A percentile compares a stretch with the other conserved stretches of the same genome.
These are phyloP conservation scores for Taxillus chinensis DNA, from an alignment of 164 flowering plant genomes.

Conservation along the genomic window DNA sequence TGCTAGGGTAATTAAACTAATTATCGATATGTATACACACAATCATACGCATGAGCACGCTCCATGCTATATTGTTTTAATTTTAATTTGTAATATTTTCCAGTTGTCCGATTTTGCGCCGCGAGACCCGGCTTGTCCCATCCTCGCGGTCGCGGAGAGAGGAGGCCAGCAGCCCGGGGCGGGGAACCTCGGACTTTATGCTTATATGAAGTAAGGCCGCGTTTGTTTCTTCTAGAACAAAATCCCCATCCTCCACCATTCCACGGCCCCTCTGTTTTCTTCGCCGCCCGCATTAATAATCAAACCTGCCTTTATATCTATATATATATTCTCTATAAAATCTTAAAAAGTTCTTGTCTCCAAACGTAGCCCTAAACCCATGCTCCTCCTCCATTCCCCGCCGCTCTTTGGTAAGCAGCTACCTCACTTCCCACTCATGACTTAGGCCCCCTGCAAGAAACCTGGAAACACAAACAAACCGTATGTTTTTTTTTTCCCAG, in stretches of 20 bases:
- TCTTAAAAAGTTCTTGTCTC: neutral
- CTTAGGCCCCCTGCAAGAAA: conserved; percentile 18
- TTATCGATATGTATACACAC: no score
- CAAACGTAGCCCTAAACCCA: conserved; percentile 3
- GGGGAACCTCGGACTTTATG: neutral
- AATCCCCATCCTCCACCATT: neutral
- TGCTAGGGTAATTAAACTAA: no score
- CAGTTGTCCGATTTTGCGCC: neutral
- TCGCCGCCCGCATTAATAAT: no score
- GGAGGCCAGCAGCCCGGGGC: no score
- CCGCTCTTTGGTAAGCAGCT: neutral
- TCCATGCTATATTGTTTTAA: no score
- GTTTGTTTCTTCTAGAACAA: neutral
- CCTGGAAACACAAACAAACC: conserved; percentile 2
- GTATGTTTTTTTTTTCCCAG: neutral
- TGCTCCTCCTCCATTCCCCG: neutral
- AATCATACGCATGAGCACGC: no score
- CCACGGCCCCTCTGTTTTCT: no score
- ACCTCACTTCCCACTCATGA: conserved; percentile 1
- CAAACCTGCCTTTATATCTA: no score
- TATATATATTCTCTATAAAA: no score
- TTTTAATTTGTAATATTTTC: no score
- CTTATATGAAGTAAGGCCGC: neutral
- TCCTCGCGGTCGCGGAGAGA: no score
- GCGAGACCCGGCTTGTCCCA: neutral